phyloP scores from a whole-genome alignment of 2,329 filamentous ascomycete species.

The Beauveria varroae region DNA sequence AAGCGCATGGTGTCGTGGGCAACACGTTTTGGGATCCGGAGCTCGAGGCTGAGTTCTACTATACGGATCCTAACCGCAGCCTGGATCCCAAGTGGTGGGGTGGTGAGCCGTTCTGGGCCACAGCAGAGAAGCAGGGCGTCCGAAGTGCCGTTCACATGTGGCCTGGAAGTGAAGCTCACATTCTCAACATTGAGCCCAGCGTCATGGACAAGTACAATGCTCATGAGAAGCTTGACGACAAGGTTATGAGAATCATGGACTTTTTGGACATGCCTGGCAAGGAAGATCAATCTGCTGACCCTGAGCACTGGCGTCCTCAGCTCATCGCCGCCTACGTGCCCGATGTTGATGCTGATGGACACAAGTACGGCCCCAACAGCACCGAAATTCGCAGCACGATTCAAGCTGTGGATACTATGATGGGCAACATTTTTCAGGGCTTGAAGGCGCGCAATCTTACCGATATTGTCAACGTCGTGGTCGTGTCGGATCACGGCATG shows the following conservation, averaged over 20 bases:
- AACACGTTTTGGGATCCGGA: slow-evolving; percentile 91
- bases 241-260: slow-evolving; percentile 72
- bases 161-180: slow-evolving; percentile 89
- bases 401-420: slow-evolving; percentile 70
- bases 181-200: slow-evolving; percentile 64
- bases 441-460: slow-evolving; percentile 78
- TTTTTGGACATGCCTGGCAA: slow-evolving; percentile 76
- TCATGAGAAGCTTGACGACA: slow-evolving; percentile 63
- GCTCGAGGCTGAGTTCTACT: slow-evolving; percentile 73
- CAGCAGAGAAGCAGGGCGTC: slow-evolving; percentile 75
- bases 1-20: slow-evolving; percentile 85
- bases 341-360: slow-evolving; percentile 80
- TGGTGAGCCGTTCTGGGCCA: slow-evolving; percentile 89
- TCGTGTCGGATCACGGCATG: slow-evolving; percentile 99
- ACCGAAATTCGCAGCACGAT: slow-evolving; percentile 83
- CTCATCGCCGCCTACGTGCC: slow-evolving; percentile 93
- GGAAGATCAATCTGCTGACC: slow-evolving; percentile 45
- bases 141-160: slow-evolving; percentile 92
- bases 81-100: slow-evolving; percentile 90
- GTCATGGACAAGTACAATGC: slow-evolving; percentile 82
- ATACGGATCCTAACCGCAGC: slow-evolving; percentile 68
- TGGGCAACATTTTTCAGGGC: slow-evolving; percentile 67
- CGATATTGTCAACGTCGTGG: slow-evolving; percentile 80
- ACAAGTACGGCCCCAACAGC: slow-evolving; percentile 87
- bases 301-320: slow-evolving; percentile 63